phyloP scores from a whole-genome alignment of 306 rosid species.

The Sindora glabra region DNA sequence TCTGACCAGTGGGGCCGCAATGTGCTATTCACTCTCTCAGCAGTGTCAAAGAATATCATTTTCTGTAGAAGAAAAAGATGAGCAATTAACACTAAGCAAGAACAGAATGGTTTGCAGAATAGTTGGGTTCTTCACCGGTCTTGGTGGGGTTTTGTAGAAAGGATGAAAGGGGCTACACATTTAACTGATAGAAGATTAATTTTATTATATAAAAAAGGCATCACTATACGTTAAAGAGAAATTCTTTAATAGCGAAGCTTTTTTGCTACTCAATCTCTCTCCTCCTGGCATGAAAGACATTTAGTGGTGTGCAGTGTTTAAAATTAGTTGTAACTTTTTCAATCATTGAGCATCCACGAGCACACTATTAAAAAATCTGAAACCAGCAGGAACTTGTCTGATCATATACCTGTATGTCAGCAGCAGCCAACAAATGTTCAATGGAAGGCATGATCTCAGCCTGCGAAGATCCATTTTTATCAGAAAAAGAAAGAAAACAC shows the following conservation, averaged over 20 bases:
- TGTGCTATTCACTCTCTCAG: slow-evolving; percentile 44
- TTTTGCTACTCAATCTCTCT: neutral
- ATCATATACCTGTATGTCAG: slow-evolving; percentile 66
- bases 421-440: slow-evolving; percentile 70
- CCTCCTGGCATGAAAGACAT: slow-evolving; percentile 2
- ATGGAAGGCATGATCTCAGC: slow-evolving; percentile 86
- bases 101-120: neutral
- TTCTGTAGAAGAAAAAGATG: slow-evolving; percentile 40
- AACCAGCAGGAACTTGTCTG: neutral
- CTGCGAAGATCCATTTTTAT: slow-evolving; percentile 36
- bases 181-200: neutral
- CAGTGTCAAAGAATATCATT: slow-evolving; percentile 70
- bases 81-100: slow-evolving; percentile 13
- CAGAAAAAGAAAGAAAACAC: slow-evolving; percentile 20
- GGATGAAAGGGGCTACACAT: neutral
- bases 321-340: slow-evolving; percentile 1
- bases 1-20: slow-evolving; percentile 85
- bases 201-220: too few relatives aligned
- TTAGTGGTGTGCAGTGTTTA: neutral
- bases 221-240: too few relatives aligned
- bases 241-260: too few relatives aligned
- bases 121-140: slow-evolving; percentile 3
- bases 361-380: slow-evolving; percentile 10
- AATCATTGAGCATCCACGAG: neutral
- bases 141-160: neutral